Percentiles rank a stretch among this genome's conserved stretches.
Evolutionary conservation across 495 filamentous ascomycete genomes (phyloP).

Genomic region (Ramalina peruviana): DNA sequence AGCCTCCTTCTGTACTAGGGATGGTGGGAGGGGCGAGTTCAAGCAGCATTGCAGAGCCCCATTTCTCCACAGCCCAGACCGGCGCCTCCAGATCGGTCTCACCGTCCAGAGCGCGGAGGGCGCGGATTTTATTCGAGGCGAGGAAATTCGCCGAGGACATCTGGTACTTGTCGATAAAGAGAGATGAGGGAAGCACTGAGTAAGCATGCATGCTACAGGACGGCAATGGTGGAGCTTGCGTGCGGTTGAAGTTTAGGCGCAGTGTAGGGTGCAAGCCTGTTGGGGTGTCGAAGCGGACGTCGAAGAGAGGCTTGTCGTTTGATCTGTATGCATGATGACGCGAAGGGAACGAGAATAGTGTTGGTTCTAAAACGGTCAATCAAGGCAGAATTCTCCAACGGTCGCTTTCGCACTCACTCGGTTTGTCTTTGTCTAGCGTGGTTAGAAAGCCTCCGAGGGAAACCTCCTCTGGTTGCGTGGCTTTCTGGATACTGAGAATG

Average conservation of each 20-base stretch:
- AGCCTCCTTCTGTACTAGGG: slow-evolving; percentile 18
- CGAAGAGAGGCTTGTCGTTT: slow-evolving; percentile 33
- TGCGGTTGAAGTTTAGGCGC: slow-evolving; percentile 35
- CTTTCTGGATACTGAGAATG: slow-evolving; percentile 53
- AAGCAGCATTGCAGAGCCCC: slow-evolving; percentile 71
- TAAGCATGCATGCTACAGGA: slow-evolving; percentile 68
- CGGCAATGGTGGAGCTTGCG: slow-evolving; percentile 21
- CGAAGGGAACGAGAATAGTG: slow-evolving; percentile 80
- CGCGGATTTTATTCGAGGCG: slow-evolving; percentile 56
- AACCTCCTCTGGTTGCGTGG: slow-evolving; percentile 53
- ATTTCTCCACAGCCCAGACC: slow-evolving; percentile 57
- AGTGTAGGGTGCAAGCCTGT: slow-evolving; percentile 84
- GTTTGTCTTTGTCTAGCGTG: slow-evolving; percentile 60
- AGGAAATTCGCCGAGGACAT: slow-evolving; percentile 54
- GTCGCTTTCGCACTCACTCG: slow-evolving; percentile 35
- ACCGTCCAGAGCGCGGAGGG: slow-evolving; percentile 53
- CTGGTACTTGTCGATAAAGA: slow-evolving; percentile 85
- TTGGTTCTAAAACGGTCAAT: slow-evolving; percentile 37
- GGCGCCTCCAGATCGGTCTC: slow-evolving; percentile 91
- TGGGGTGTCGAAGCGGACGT: slow-evolving; percentile 44
- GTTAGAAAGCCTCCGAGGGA: slow-evolving; percentile 66
- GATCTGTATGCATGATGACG: slow-evolving; percentile 51
- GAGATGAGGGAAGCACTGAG: slow-evolving; percentile 65
- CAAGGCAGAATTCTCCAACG: not conserved
- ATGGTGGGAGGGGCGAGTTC: slow-evolving; percentile 47